phyloP scores from a whole-genome alignment of 1,284 basidiomycete genomes.

The Anthracocystis walkeri region DNA sequence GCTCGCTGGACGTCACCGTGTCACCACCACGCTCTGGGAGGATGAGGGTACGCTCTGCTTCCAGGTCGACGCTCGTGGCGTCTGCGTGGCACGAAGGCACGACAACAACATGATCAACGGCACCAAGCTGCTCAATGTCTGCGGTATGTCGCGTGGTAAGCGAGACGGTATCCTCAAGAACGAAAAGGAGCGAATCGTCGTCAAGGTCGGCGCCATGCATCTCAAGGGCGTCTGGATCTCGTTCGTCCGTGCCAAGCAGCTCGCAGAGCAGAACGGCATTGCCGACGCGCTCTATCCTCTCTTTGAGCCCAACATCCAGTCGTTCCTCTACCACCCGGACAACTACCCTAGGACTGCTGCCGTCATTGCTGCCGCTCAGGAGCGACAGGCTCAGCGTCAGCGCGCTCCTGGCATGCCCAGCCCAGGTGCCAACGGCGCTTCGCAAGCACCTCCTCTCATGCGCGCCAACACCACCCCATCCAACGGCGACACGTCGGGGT shows the following conservation, averaged over 20 bases:
- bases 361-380: slow-evolving; percentile 68
- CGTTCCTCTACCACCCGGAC: slow-evolving; percentile 69
- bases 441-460: slow-evolving; percentile 56
- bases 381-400: slow-evolving; percentile 64
- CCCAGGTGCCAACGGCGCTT: slow-evolving; percentile 38
- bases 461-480: slow-evolving; percentile 59
- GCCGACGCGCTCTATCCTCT: slow-evolving; percentile 67
- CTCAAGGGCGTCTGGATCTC: slow-evolving; percentile 70
- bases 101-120: slow-evolving; percentile 70
- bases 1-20: slow-evolving; percentile 65
- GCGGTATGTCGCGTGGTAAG: slow-evolving; percentile 69
- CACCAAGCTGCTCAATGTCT: slow-evolving; percentile 69
- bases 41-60: slow-evolving; percentile 69
- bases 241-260: slow-evolving; percentile 66
- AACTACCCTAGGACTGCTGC: slow-evolving; percentile 68
- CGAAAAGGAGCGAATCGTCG: slow-evolving; percentile 69
- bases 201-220: slow-evolving; percentile 69
- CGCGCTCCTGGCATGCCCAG: slow-evolving; percentile 52
- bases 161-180: slow-evolving; percentile 69
- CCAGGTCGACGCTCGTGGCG: slow-evolving; percentile 68
- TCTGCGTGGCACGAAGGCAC: slow-evolving; percentile 68
- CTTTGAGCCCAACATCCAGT: slow-evolving; percentile 69
- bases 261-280: slow-evolving; percentile 68
- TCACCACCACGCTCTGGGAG: slow-evolving; percentile 69
- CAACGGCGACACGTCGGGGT: slow-evolving; percentile 45